These are phyloP conservation scores for Neurospora sp. DNA, from an alignment of 495 filamentous ascomycete species.

Conservation along the genomic window DNA sequence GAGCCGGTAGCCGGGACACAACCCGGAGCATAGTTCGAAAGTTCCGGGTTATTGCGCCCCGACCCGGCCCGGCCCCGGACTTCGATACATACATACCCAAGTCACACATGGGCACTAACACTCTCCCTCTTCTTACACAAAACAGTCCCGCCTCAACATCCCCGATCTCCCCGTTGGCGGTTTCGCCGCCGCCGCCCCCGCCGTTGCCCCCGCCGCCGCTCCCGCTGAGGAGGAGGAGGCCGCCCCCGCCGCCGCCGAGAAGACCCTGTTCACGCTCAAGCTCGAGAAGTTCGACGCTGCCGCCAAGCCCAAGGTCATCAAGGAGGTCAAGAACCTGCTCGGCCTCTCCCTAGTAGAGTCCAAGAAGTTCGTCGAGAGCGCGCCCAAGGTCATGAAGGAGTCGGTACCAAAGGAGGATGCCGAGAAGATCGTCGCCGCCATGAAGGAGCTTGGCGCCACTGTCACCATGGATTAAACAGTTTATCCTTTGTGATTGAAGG, in stretches of 20 bases:
- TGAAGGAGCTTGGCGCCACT: conserved; percentile 86
- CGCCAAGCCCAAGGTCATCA: conserved; percentile 97
- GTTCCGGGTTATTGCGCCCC: background rate
- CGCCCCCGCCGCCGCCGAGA: conserved; percentile 78
- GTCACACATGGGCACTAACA: background rate
- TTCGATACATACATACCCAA: background rate
- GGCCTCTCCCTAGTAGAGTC: conserved; percentile 95
- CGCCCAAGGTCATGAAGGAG: conserved; percentile 97
- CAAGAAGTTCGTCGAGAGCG: conserved; percentile 99
- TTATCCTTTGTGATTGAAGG: conserved; percentile 2
- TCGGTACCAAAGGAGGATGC: conserved; percentile 95
- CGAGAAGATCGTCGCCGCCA: conserved; percentile 90
- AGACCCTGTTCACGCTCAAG: conserved; percentile 95
- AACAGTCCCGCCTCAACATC: conserved; percentile 87
- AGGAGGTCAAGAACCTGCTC: conserved; percentile 95
- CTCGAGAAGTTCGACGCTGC: conserved; percentile 76
- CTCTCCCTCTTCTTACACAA: background rate
- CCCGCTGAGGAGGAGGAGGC: conserved; percentile 73
- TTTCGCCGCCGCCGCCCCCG: conserved; percentile 47
- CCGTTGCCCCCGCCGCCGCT: conserved; percentile 40
- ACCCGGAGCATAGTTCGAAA: background rate
- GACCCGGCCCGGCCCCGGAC: background rate
- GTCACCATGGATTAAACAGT: conserved; percentile 71
- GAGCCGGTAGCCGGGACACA: background rate
- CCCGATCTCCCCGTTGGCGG: conserved; percentile 92